These are phyloP conservation scores for Multifurca ochricompacta DNA, from an alignment of 768 basidiomycete genomes.

Conservation along the genomic window DNA sequence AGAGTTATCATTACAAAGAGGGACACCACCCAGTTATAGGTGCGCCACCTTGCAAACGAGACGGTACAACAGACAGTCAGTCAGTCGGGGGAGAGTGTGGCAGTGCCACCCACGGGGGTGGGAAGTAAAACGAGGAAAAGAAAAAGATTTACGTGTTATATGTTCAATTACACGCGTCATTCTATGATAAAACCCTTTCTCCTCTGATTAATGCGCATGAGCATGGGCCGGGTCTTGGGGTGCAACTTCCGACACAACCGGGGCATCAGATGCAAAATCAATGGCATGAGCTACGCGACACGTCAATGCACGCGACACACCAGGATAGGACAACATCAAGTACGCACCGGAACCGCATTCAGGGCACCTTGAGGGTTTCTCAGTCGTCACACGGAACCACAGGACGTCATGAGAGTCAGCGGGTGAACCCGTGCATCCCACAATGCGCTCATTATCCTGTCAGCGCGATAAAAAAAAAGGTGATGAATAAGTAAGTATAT, in stretches of 20 bases:
- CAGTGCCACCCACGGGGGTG: too few species aligned
- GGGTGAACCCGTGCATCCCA: conserved; percentile 93
- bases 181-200: conserved; percentile 3
- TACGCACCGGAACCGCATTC: conserved; percentile 91
- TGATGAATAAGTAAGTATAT: background rate
- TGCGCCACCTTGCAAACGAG: too few species aligned
- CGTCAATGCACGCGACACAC: background rate
- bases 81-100: too few species aligned
- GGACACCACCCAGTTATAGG: too few species aligned
- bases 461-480: conserved; percentile 4
- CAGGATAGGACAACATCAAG: background rate
- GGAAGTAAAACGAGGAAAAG: background rate
- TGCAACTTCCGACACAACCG: conserved; percentile 15
- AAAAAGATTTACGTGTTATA: background rate
- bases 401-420: conserved; percentile 91
- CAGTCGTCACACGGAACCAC: conserved; percentile 67
- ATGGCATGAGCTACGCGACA: conserved; percentile 54
- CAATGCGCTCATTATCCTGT: conserved; percentile 72
- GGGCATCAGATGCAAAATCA: conserved; percentile 30
- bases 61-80: too few species aligned
- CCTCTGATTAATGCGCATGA: conserved; percentile 6
- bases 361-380: conserved; percentile 71
- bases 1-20: too few species aligned
- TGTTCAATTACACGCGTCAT: conserved; percentile 8
- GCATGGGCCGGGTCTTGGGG: conserved; percentile 17